Conservation (phyloP, 495 filamentous ascomycete genomes). For the Podospora pseudocomata region DNA sequence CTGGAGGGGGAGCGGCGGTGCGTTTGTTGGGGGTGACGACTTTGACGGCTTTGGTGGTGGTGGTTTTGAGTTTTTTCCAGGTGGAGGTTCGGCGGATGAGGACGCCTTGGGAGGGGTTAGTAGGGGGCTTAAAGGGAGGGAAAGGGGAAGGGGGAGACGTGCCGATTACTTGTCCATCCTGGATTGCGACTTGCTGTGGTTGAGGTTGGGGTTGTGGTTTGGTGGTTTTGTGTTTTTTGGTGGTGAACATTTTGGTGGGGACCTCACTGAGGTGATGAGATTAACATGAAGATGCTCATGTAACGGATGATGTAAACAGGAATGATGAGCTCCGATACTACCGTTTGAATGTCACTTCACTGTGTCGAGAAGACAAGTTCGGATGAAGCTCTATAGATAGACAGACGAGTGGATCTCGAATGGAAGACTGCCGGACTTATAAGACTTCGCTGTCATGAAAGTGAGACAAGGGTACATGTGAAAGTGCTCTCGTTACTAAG, state of each 20-base stretch:
- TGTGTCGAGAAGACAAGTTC: neutral
- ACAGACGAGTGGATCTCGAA: neutral
- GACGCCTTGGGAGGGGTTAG: neutral
- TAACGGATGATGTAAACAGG: neutral
- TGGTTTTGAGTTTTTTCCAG: neutral
- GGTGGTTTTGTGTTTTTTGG: neutral
- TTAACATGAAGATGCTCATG: neutral
- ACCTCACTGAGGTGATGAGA: neutral
- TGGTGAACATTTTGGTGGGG: neutral
- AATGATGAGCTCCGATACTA: neutral
- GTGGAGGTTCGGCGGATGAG: neutral
- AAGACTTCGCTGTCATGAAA: neutral
- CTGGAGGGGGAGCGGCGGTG: neutral
- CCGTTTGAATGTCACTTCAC: no score
- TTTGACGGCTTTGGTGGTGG: slow-evolving; percentile 1
- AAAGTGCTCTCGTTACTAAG: neutral
- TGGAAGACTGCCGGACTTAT: neutral
- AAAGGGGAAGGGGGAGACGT: neutral
- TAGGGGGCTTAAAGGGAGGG: neutral
- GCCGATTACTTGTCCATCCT: neutral
- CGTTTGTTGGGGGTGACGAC: neutral
- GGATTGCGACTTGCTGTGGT: neutral
- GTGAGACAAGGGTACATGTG: neutral
- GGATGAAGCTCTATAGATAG: neutral
- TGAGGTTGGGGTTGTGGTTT: neutral